These are phyloP conservation scores for Pleurotus tuber-regium DNA, from an alignment of 768 basidiomycete genomes.

Conservation along the genomic window DNA sequence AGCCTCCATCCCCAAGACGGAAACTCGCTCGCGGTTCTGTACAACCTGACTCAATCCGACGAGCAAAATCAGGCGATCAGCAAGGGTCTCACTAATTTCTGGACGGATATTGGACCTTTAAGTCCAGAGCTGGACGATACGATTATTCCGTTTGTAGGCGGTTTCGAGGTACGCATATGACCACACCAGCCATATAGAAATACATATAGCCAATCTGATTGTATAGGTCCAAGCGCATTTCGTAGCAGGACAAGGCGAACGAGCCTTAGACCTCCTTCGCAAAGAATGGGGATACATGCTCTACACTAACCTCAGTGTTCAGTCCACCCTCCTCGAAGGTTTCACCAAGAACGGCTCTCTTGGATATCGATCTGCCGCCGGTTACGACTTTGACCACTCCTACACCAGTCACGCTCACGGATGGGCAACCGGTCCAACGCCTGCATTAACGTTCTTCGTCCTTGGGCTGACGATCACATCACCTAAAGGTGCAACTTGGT, in stretches of 20 bases:
- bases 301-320: constrained; percentile 38
- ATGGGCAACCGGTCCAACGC: constrained; percentile 48
- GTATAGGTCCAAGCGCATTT: constrained; percentile 49
- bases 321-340: constrained; percentile 43
- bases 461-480: constrained; percentile 42
- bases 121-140: constrained; percentile 50
- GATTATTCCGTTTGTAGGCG: constrained; percentile 50
- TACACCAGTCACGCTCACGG: constrained; percentile 49
- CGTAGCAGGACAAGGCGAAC: constrained; percentile 39
- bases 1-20: constrained; percentile 48
- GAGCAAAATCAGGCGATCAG: constrained; percentile 42
- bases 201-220: not conserved
- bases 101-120: constrained; percentile 46
- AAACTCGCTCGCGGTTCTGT: constrained; percentile 46
- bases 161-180: constrained; percentile 37
- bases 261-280: constrained; percentile 43
- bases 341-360: constrained; percentile 47
- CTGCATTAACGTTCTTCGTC: constrained; percentile 45
- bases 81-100: constrained; percentile 40
- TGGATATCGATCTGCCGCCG: constrained; percentile 40
- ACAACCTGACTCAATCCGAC: constrained; percentile 37
- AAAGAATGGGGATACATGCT: constrained; percentile 53
- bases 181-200: not conserved
- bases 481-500: constrained; percentile 40
- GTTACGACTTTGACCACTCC: constrained; percentile 44